Conservation (phyloP, 306 rosid genomes). For the Urtica urens region DNA sequence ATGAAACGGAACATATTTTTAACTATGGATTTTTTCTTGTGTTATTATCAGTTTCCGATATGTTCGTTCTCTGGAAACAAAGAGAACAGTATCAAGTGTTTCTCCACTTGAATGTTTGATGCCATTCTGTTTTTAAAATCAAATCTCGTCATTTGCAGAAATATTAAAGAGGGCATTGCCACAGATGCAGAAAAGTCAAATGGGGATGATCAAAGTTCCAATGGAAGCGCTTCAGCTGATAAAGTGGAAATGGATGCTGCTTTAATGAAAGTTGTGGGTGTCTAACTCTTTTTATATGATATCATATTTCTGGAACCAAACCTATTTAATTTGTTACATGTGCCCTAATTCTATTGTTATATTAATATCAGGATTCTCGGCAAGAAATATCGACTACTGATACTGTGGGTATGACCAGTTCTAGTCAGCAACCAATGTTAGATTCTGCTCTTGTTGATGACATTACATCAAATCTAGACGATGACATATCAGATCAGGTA, state of each 20-base stretch:
- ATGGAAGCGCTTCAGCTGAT: slow-evolving; percentile 40
- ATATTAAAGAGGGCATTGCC: slow-evolving; percentile 55
- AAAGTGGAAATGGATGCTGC: slow-evolving; percentile 44
- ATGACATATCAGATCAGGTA: slow-evolving; percentile 52
- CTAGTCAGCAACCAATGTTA: slow-evolving; percentile 37
- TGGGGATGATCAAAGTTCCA: slow-evolving; percentile 36
- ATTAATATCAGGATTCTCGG: slow-evolving; percentile 42
- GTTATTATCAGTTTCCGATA: too few relatives aligned
- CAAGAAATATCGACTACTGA: slow-evolving; percentile 35
- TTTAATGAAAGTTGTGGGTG: slow-evolving; percentile 29
- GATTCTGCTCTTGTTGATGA: slow-evolving; percentile 37
- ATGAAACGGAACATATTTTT: slow-evolving; percentile 13
- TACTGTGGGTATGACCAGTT: slow-evolving; percentile 32
- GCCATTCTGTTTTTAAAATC: too few relatives aligned
- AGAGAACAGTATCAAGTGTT: too few relatives aligned
- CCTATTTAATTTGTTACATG: slow-evolving; percentile 16
- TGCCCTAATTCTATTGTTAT: not conserved
- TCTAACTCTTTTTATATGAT: slow-evolving; percentile 11
- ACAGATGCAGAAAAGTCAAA: slow-evolving; percentile 50
- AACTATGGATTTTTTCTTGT: too few relatives aligned
- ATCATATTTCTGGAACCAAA: too few relatives aligned
- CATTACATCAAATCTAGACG: slow-evolving; percentile 32
- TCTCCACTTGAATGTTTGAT: too few relatives aligned
- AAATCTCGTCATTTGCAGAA: too few relatives aligned
- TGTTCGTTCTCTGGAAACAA: too few relatives aligned